phyloP scores from a whole-genome alignment of 192 early-diverging fungal genomes.

The Linnemannia zychae region DNA sequence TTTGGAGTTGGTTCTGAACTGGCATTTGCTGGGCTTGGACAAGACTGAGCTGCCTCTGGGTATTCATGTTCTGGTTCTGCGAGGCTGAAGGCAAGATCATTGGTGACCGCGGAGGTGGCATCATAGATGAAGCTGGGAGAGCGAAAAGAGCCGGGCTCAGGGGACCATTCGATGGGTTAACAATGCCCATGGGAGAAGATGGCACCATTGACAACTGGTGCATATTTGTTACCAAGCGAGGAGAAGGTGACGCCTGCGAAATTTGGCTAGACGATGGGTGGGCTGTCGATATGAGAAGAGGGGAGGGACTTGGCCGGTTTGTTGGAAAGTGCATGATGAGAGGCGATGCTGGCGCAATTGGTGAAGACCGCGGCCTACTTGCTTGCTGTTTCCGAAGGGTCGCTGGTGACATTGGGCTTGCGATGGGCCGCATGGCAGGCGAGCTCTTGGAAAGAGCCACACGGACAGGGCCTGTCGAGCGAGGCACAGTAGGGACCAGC shows the following conservation, averaged over 20 bases:
- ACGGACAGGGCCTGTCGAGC: conserved; percentile 35
- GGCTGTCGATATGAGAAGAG: conserved; percentile 44
- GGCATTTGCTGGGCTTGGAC: conserved; percentile 25
- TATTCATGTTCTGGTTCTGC: conserved; percentile 22
- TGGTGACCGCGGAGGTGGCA: conserved; percentile 53
- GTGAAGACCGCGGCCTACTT: conserved; percentile 25
- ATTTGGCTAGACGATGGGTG: conserved; percentile 23
- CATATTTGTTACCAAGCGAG: conserved; percentile 48
- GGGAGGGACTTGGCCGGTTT: conserved; percentile 39
- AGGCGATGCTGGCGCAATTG: conserved; percentile 46
- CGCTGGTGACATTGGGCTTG: conserved; percentile 45
- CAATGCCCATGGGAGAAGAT: conserved; percentile 26
- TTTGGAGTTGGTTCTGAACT: conserved; percentile 40
- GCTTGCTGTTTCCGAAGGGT: conserved; percentile 44
- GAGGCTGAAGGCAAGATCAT: conserved; percentile 46
- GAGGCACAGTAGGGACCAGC: conserved; percentile 14
- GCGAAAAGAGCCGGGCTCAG: conserved; percentile 54
- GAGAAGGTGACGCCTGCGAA: conserved; percentile 36
- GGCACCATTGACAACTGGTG: conserved; percentile 53
- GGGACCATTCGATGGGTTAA: conserved; percentile 20
- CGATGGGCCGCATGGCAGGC: conserved; percentile 40
- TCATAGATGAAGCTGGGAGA: conserved; percentile 49
- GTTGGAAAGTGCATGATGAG: conserved; percentile 55
- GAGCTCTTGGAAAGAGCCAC: conserved; percentile 44
- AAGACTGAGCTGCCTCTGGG: conserved; percentile 33